Conservation (phyloP, 2,329 filamentous ascomycete genomes). For the Arthroderma uncinatum region DNA sequence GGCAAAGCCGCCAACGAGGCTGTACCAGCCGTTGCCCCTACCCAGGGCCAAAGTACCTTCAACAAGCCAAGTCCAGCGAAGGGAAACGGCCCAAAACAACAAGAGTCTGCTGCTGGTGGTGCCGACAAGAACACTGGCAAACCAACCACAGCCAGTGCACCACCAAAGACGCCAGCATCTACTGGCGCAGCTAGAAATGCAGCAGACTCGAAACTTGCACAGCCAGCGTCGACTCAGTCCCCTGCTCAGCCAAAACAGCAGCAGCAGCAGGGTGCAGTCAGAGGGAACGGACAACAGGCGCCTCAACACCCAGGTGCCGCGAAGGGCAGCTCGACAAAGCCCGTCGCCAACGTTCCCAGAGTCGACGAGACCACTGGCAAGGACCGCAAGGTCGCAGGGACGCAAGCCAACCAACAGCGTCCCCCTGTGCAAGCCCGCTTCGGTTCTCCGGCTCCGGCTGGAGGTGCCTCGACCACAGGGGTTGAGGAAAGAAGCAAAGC, state of each 20-base stretch:
- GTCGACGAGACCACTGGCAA: slow-evolving; percentile 3
- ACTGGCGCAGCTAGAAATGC: slow-evolving; percentile 3
- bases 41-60: neutral
- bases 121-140: neutral
- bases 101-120: slow-evolving; percentile 4
- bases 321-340: neutral
- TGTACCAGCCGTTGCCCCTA: neutral
- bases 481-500: slow-evolving; percentile 3
- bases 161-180: slow-evolving; percentile 2
- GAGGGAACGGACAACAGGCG: slow-evolving; percentile 4
- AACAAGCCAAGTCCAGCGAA: slow-evolving; percentile 3
- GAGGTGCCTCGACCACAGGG: neutral
- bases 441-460: neutral
- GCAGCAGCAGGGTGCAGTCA: slow-evolving; percentile 5
- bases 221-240: slow-evolving; percentile 2
- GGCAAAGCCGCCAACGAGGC: neutral
- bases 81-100: neutral
- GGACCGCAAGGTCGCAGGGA: neutral
- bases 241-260: slow-evolving; percentile 1
- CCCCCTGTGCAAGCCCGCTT: neutral
- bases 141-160: neutral
- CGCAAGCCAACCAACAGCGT: neutral
- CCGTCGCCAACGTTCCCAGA: slow-evolving; percentile 3
- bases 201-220: slow-evolving; percentile 6
- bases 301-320: neutral